Evolutionary conservation across 345 rosid species (phyloP), one percentile per base, ranked within the genome.

Genomic region (Populus simonii): DNA sequence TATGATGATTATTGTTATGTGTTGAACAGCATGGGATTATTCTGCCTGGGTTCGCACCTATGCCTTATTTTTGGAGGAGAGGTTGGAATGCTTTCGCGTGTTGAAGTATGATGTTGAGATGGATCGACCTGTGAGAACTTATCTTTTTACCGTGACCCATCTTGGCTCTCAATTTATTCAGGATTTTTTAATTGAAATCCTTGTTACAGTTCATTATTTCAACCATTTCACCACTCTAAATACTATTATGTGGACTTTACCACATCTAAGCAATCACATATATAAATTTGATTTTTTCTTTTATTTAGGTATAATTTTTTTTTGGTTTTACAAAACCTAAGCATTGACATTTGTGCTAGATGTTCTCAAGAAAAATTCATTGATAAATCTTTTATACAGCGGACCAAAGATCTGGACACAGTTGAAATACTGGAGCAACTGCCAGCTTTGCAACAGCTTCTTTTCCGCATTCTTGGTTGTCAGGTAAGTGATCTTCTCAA

Each of bases 11-110:
- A 36, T 66, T 78, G 27, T 75, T 49, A 51, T 78, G 9, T 82
- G 78, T 20, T 85, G 72, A 72, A 51, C 82, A 96, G 99, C 99
- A 49, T 93, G 99, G 99, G 96, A 89, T 76, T 96, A 90, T 84
- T 96, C 99, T 80, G 87, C 94, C 31, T 95, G 99, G 99, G 92
- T 93, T 82, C 98, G 98, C 74, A 76, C 83, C 55, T 95, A 96
- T 88, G 96, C 98, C 73, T 83, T 93, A 51, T 96, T 85, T 89
- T 86, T 96, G 89, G 99, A 96, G 92, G 98, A 93, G 83, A 87
- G 98, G 55, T 82, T 96, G 83, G 99, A 96, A 83, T 92, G 93
- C 81, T 93, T 91, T 80, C 99, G 91, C 35, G 92, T 93, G 66
- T 84, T 93, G 89, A 96, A 93, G 83, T 96, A 90, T 73, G 99